A percentile compares a stretch with the other conserved stretches of the same genome.
Conservation (phyloP, 805 yeast genomes). For the Suhomyces prunicola region DNA sequence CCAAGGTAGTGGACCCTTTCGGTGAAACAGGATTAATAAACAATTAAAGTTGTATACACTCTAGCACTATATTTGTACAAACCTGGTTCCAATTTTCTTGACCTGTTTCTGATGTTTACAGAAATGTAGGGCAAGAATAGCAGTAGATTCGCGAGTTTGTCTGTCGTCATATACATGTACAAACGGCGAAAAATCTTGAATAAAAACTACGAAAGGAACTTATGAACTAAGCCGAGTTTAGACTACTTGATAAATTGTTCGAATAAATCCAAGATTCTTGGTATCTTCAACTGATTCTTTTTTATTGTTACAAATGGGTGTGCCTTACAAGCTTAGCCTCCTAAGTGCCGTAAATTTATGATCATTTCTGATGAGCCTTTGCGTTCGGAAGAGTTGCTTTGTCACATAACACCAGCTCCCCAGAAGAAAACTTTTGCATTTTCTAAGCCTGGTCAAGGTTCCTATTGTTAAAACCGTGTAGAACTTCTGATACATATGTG, state of each 20-base stretch:
- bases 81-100: not conserved
- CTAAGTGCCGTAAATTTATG: not conserved
- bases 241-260: not conserved
- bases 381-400: not conserved
- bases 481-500: not conserved
- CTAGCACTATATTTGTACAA: not conserved
- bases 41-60: not conserved
- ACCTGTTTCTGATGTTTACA: not conserved
- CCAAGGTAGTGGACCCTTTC: not conserved
- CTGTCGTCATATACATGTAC: not conserved
- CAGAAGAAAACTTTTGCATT: not conserved
- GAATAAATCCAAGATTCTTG: not conserved
- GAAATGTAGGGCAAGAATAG: not conserved
- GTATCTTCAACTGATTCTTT: not conserved
- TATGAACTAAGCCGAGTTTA: not conserved
- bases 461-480: not conserved
- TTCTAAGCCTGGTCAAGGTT: not conserved
- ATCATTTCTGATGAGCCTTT: not conserved
- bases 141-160: not conserved
- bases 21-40: not conserved
- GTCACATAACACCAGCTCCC: not conserved
- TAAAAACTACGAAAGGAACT: not conserved
- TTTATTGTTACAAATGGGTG: not conserved
- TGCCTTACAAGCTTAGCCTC: not conserved
- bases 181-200: not conserved